These are phyloP conservation scores for Cynanchum wilfordii DNA, from an alignment of 257 asterid species.

Conservation along the genomic window DNA sequence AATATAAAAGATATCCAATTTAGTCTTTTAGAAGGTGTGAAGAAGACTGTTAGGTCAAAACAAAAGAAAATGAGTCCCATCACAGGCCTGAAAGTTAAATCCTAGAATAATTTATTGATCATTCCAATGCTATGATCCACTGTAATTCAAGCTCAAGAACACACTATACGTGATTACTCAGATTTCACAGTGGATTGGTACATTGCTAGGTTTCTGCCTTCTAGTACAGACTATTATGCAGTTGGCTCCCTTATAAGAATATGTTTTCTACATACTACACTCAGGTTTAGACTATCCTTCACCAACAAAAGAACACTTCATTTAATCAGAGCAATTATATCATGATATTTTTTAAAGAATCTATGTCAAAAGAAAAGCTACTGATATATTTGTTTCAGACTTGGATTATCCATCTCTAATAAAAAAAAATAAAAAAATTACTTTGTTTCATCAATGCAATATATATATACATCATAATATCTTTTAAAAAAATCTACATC, in stretches of 20 bases:
- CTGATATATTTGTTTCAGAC: no score
- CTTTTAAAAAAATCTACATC: not conserved
- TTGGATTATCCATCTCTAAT: not conserved
- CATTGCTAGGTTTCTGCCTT: not conserved
- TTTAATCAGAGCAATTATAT: not conserved
- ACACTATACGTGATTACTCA: not conserved
- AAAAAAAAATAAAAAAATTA: no score
- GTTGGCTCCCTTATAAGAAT: not conserved
- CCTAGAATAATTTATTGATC: not conserved
- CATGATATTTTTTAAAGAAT: not conserved
- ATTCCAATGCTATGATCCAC: not conserved
- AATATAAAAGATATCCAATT: conserved; percentile 18
- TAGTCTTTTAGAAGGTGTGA: conserved; percentile 3
- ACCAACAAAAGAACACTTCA: not conserved
- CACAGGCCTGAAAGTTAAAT: not conserved
- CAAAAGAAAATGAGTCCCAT: not conserved
- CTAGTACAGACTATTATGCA: not conserved
- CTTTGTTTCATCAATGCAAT: not conserved
- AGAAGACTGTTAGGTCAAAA: not conserved
- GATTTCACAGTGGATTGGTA: not conserved
- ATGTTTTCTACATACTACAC: not conserved
- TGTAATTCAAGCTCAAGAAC: not conserved
- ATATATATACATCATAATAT: not conserved
- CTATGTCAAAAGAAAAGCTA: not conserved
- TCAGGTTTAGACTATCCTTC: not conserved